A percentile compares a stretch with the other conserved stretches of the same genome.
Evolutionary conservation across 345 rosid species (phyloP).

Genomic region (Citrus mangshanensis): DNA sequence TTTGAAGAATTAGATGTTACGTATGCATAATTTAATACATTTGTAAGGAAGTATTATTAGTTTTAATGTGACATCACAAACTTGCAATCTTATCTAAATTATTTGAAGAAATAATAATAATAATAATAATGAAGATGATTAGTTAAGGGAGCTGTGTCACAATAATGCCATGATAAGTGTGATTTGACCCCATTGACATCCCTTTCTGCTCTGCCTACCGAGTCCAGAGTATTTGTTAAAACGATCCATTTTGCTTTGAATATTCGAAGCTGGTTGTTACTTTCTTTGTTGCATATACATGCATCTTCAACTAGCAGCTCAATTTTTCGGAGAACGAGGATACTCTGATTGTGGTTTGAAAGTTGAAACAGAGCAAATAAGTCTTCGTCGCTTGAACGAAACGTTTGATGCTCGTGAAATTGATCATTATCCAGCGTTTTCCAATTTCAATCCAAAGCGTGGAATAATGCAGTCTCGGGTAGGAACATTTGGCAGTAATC

Average conservation of each 20-base stretch:
- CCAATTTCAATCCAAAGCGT: neutral
- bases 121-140: neutral
- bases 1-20: neutral
- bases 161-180: neutral
- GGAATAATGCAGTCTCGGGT: neutral
- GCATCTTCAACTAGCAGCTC: too few relatives aligned
- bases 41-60: neutral
- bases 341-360: too few relatives aligned
- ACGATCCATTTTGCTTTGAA: too few relatives aligned
- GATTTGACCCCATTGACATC: too few relatives aligned
- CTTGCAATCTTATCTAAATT: neutral
- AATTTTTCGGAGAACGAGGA: too few relatives aligned
- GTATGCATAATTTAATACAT: neutral
- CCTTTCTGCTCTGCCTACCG: too few relatives aligned
- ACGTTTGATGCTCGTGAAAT: too few relatives aligned
- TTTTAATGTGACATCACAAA: slow-evolving; percentile 1
- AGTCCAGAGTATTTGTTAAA: too few relatives aligned
- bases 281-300: too few relatives aligned
- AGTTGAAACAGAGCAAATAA: too few relatives aligned
- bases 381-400: too few relatives aligned
- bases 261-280: too few relatives aligned
- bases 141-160: neutral
- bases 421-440: neutral
- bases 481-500: neutral
- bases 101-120: neutral